Conservation (phyloP, 2,329 filamentous ascomycete species). For the Arachnomyces sp. region DNA sequence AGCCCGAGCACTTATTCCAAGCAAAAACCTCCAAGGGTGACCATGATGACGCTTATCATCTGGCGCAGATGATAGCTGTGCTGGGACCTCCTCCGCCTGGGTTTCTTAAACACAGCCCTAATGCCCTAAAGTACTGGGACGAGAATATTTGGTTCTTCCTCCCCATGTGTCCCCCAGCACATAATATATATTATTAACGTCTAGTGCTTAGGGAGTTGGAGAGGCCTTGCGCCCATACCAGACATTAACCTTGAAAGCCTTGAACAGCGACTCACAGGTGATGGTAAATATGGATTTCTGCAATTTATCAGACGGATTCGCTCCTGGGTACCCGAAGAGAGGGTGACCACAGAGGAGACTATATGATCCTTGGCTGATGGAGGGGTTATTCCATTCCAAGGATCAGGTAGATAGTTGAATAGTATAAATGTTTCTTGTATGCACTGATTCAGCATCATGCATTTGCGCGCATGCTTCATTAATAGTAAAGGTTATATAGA, state of each 20-base stretch:
- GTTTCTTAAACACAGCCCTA: conserved; percentile 2
- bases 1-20: conserved; percentile 2
- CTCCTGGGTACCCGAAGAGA: conserved; percentile 1
- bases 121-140: conserved; percentile 8
- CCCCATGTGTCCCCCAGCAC: too few species aligned
- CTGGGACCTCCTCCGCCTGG: conserved; percentile 1
- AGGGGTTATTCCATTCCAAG: background rate
- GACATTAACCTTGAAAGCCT: conserved; percentile 4
- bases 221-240: conserved; percentile 2
- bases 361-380: conserved; percentile 5
- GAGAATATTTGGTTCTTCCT: conserved; percentile 2
- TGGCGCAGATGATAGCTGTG: background rate
- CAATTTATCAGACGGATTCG: background rate
- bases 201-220: conserved; percentile 3
- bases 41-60: background rate
- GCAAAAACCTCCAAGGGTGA: background rate
- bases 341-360: conserved; percentile 1
- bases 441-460: too few species aligned
- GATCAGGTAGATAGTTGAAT: too few species aligned
- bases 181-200: too few species aligned
- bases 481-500: too few species aligned
- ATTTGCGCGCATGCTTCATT: too few species aligned
- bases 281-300: conserved; percentile 3
- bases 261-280: background rate
- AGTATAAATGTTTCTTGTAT: too few species aligned